Evolutionary conservation across 345 rosid species (phyloP), one percentile per base, ranked within the genome.

Genomic region (Trapa bicornis): DNA sequence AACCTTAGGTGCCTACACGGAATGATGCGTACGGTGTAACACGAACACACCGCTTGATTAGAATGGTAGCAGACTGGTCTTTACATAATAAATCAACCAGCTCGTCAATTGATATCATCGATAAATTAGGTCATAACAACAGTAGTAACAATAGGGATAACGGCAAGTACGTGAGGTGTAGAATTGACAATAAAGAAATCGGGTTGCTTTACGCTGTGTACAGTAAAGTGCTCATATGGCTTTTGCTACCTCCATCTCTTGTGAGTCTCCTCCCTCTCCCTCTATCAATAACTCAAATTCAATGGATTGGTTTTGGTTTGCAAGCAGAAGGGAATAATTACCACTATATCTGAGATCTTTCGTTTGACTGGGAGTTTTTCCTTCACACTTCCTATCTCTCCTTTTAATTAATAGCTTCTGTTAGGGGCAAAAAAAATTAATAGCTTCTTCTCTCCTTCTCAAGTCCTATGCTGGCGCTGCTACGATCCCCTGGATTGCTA

Each of bases 241-340:
- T 47, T 66, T 57, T 36, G 29, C 48, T 66, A 47, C 42, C 36
- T 72, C 36, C 35, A 17, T 22, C 29, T 22, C 29, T 22, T 22
- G 7, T 41, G 43, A 4, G 43, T 43, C 22, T 22, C 65, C 48
- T 65, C 68, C 54, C 56, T 42, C 65, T 47, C 50, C 57, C 41
- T 45, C 35, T 33, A 33, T 63, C 16, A 70, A 58, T 72, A 66
- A 66, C 70, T 72, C 66, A 57, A 60, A 66, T 66, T 57, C 74
- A 58, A 66, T 66, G 70, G 61, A 66, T 66, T 60, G 70, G 16
- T 48, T 47, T 38, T 16, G 65, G 53, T 60, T 72, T 72, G 67
- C 75, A 45, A 52, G 66, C 66, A 15, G 37, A 42, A 48, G 66
- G 50, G 75, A 72, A 67, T 61, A 72, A 67, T 72, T 61, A 67